Evolutionary conservation across 495 filamentous ascomycete species (phyloP), one percentile per base, ranked within the genome.

Genomic region (Venustampulla echinocandica): DNA sequence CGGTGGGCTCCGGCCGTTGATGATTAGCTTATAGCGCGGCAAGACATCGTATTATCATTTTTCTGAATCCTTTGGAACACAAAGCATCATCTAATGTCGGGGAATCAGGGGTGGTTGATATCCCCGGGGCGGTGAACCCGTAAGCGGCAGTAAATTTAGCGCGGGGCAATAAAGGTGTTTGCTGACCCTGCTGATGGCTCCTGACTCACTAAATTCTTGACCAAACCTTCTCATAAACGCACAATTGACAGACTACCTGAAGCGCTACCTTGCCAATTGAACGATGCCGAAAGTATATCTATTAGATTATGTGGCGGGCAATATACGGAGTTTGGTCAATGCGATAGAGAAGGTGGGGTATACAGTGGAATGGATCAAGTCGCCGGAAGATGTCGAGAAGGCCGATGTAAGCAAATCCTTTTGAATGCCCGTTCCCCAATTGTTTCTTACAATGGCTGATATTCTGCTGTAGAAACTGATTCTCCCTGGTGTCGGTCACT

Each of bases 291-390:
- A 76, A 13, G 92, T 96, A 44, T 83, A 98, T 69, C 72, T 98
- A 40, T 79, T 98, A 27, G 90, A 97, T 54, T 76, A 75, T 44
- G 73, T 77, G 47, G 73, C 70, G 37, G 92, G 92, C 50, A 98
- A 98, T 67, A 79, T 97, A 47, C 83, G 92, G 41, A 95, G 88
- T 37, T 74, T 98, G 55, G 89, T 88, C 61, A 98, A 98, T 68
- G 92, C 92, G 53, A 93, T 98, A 59, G 90, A 98, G 63, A 88
- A 87, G 65, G 68, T 87, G 44, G 92, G 93, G 46, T 97, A 90
- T 62, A 77, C 81, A 44, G 87, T 98, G 11, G 85, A 92, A 70
- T 97, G 90, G 92, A 73, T 98, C 52, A 85, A 74, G 46, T 76
- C 75, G 10, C 93, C 93, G 10, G 76, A 81, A 27, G 90, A 97